phyloP scores from a whole-genome alignment of 371 early-diverging fungal genomes.

The Ordospora colligata region DNA sequence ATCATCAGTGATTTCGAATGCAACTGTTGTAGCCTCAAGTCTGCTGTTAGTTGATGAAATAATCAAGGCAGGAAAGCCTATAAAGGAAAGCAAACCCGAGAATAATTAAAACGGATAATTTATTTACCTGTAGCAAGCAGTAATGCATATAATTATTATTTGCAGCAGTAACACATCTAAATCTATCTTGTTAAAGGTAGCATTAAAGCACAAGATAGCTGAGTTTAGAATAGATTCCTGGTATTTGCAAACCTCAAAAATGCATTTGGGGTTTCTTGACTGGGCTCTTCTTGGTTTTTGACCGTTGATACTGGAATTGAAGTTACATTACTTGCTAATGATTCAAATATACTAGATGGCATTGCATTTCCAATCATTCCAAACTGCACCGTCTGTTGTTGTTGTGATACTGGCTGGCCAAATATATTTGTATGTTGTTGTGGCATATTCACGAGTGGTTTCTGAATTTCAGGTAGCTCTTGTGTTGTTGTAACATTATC shows the following conservation, averaged over 20 bases:
- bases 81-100: slow-evolving; percentile 42
- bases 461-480: not conserved
- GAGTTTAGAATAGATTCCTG: slow-evolving; percentile 1
- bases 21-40: slow-evolving; percentile 79
- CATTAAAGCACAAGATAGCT: no score
- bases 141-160: no score
- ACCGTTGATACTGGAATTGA: not conserved
- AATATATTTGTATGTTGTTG: not conserved
- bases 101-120: not conserved
- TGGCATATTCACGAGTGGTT: not conserved
- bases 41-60: slow-evolving; percentile 97
- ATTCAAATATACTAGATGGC: not conserved
- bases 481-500: not conserved
- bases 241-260: slow-evolving; percentile 22
- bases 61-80: slow-evolving; percentile 71
- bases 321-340: not conserved
- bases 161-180: no score
- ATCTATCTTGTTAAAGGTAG: no score
- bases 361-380: not conserved
- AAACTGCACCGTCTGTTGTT: not conserved
- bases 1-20: slow-evolving; percentile 70
- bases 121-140: no score
- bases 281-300: not conserved
- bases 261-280: not conserved
- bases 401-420: not conserved